Conservation (phyloP, 768 basidiomycete species). For the Trametes cinnabarina region DNA sequence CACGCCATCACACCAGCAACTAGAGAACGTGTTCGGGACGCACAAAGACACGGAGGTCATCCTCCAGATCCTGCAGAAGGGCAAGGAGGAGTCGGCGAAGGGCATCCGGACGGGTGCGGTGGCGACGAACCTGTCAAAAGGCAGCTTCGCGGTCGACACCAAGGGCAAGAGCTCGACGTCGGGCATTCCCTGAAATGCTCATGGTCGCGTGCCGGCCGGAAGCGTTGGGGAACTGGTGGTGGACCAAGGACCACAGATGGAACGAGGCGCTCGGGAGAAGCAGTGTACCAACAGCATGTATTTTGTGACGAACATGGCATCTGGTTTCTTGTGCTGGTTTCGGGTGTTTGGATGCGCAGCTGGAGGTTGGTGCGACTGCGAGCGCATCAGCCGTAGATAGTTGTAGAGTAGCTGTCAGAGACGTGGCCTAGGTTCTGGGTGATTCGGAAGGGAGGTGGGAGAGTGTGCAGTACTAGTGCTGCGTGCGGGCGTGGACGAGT, state of each 20-base stretch:
- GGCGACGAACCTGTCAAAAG: constrained; percentile 29
- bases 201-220: neutral
- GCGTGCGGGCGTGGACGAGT: neutral
- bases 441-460: neutral
- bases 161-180: constrained; percentile 35
- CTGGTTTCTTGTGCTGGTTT: neutral
- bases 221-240: neutral
- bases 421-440: neutral
- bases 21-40: constrained; percentile 70
- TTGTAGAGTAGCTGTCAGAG: neutral
- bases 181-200: constrained; percentile 8
- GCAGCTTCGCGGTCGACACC: constrained; percentile 39
- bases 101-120: constrained; percentile 34
- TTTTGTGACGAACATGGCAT: neutral
- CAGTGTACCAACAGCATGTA: constrained; percentile 12
- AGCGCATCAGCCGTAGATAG: neutral
- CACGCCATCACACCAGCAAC: constrained; percentile 77
- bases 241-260: neutral
- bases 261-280: neutral
- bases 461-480: no score
- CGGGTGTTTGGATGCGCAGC: neutral
- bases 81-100: constrained; percentile 55
- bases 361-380: neutral
- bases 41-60: constrained; percentile 65
- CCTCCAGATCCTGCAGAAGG: constrained; percentile 57